A percentile compares a stretch with the other conserved stretches of the same genome.
These are phyloP conservation scores for Pterocarpus santalinus DNA, from an alignment of 306 rosid genomes.

Conservation along the genomic window DNA sequence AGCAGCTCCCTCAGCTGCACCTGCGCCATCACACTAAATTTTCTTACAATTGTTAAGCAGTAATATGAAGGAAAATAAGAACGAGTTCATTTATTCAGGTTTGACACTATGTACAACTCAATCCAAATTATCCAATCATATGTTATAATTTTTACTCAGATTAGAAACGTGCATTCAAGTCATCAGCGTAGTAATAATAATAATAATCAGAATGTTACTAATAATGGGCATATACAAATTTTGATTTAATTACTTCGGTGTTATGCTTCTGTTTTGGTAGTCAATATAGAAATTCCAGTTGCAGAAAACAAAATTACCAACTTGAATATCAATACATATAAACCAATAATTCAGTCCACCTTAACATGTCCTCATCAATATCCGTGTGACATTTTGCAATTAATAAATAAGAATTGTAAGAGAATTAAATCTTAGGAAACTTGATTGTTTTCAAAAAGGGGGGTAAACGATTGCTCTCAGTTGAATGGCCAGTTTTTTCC, in stretches of 20 bases:
- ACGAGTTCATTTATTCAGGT: not conserved
- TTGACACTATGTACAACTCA: not conserved
- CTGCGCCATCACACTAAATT: conserved; percentile 51
- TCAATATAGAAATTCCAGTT: not conserved
- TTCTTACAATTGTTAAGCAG: not conserved
- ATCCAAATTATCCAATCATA: not conserved
- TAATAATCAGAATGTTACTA: not conserved
- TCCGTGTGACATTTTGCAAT: not conserved
- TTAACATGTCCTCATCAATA: not conserved
- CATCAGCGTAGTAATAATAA: not conserved
- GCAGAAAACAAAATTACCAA: not conserved
- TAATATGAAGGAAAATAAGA: not conserved
- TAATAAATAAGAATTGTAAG: not conserved
- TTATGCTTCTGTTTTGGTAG: not conserved
- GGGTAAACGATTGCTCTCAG: conserved; percentile 62
- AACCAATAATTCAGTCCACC: not conserved
- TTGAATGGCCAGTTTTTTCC: conserved; percentile 64
- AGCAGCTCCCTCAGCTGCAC: conserved; percentile 50
- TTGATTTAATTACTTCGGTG: not conserved
- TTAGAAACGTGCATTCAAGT: not conserved
- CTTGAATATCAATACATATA: not conserved
- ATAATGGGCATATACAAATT: not conserved
- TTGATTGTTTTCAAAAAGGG: not conserved
- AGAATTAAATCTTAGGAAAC: not conserved
- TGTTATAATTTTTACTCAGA: not conserved